phyloP scores from a whole-genome alignment of 2,329 filamentous ascomycete genomes.

The Fusarium sp. region DNA sequence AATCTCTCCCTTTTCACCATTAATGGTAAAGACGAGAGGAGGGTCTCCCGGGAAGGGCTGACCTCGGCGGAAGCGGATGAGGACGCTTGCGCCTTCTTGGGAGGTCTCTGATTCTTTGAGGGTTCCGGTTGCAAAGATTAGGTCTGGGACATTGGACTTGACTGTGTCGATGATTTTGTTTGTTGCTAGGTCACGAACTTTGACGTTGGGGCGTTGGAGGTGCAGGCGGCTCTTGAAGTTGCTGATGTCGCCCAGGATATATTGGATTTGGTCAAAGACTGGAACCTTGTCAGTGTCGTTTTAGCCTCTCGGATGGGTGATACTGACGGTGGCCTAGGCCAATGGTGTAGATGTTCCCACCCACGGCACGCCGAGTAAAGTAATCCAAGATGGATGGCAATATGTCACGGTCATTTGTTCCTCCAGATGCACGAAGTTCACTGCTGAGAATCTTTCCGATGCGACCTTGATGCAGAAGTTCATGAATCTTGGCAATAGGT shows the following conservation, averaged over 20 bases:
- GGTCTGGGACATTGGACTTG: conserved; percentile 56
- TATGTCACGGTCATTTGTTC: conserved; percentile 46
- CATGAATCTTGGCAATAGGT: conserved; percentile 52
- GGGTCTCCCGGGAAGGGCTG: conserved; percentile 58
- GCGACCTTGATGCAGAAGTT: conserved; percentile 53
- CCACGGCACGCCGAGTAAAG: conserved; percentile 57
- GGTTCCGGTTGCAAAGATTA: conserved; percentile 49
- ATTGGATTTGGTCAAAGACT: conserved; percentile 57
- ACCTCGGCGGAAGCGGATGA: conserved; percentile 57
- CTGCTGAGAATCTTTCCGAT: conserved; percentile 63
- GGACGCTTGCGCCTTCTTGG: conserved; percentile 51
- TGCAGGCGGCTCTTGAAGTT: conserved; percentile 53
- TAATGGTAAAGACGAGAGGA: conserved; percentile 58
- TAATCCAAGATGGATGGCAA: conserved; percentile 54
- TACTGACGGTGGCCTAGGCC: conserved; percentile 53
- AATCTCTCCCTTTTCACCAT: conserved; percentile 61
- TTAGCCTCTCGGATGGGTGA: too few relatives aligned
- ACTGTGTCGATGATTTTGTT: conserved; percentile 47
- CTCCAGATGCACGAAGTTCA: conserved; percentile 53
- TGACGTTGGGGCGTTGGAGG: conserved; percentile 54
- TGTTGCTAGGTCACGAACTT: conserved; percentile 46
- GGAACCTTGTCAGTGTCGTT: background rate
- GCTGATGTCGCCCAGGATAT: conserved; percentile 56
- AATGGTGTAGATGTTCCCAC: conserved; percentile 56
- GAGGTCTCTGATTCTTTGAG: conserved; percentile 43